Percentiles rank a stretch among this genome's conserved stretches.
These are phyloP conservation scores for Lepidium africanum DNA, from an alignment of 345 rosid species.

Conservation along the genomic window DNA sequence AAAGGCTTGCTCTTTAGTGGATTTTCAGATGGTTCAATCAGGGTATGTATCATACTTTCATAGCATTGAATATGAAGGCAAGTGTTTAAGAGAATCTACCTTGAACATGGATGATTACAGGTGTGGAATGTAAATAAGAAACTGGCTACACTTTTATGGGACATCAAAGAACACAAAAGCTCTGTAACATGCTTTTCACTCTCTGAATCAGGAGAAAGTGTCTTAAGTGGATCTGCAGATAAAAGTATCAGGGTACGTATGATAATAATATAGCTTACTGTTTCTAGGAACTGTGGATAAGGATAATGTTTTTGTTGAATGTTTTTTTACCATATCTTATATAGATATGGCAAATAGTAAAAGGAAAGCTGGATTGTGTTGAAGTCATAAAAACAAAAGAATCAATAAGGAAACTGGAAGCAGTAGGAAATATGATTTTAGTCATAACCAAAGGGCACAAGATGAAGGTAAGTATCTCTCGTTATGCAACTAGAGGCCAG, in stretches of 20 bases:
- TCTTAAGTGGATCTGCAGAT: slow-evolving; percentile 86
- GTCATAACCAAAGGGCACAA: slow-evolving; percentile 46
- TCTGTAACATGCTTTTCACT: slow-evolving; percentile 76
- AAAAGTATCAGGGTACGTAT: slow-evolving; percentile 55
- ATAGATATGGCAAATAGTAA: slow-evolving; percentile 77
- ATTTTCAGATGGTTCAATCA: slow-evolving; percentile 74
- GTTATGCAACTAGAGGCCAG: background rate
- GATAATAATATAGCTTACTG: background rate
- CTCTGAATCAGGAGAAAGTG: slow-evolving; percentile 60
- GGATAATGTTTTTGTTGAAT: background rate
- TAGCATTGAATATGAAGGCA: background rate
- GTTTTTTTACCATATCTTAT: background rate
- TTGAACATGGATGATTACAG: slow-evolving; percentile 25
- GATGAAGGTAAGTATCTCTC: slow-evolving; percentile 48
- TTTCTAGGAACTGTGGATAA: background rate
- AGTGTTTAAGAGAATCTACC: background rate
- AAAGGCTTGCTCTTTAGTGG: slow-evolving; percentile 86
- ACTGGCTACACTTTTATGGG: slow-evolving; percentile 50
- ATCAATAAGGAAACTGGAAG: slow-evolving; percentile 50
- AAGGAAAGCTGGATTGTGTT: slow-evolving; percentile 51
- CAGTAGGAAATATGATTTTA: slow-evolving; percentile 41
- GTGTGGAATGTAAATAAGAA: slow-evolving; percentile 67
- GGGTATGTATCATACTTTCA: slow-evolving; percentile 31
- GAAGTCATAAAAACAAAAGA: slow-evolving; percentile 66
- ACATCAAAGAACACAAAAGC: slow-evolving; percentile 66